A percentile compares a stretch with the other conserved stretches of the same genome.
Conservation (phyloP, 768 basidiomycete genomes). For the Lactifluus echinatus region DNA sequence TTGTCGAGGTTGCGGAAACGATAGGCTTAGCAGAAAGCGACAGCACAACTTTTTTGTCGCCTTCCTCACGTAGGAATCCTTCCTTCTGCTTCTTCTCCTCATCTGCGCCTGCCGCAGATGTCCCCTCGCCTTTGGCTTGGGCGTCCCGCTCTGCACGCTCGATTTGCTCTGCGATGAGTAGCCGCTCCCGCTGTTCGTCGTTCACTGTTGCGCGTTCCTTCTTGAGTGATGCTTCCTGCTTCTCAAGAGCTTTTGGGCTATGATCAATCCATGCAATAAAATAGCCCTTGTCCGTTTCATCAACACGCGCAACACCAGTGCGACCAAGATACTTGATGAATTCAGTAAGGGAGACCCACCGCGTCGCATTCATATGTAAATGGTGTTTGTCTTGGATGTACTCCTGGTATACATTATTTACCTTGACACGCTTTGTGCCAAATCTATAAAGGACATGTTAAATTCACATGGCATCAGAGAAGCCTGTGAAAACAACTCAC, state of each 20-base stretch:
- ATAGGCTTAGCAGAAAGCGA: slow-evolving; percentile 55
- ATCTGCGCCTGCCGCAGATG: slow-evolving; percentile 27
- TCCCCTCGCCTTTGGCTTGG: slow-evolving; percentile 26
- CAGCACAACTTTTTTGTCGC: slow-evolving; percentile 62
- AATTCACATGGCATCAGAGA: background rate
- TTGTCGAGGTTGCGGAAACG: slow-evolving; percentile 26
- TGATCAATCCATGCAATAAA: slow-evolving; percentile 97
- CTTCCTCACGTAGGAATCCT: slow-evolving; percentile 66
- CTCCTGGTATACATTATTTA: slow-evolving; percentile 96
- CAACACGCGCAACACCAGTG: slow-evolving; percentile 79
- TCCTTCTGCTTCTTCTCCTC: slow-evolving; percentile 39
- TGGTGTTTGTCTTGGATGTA: slow-evolving; percentile 92
- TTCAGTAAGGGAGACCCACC: slow-evolving; percentile 97
- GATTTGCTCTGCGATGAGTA: slow-evolving; percentile 88
- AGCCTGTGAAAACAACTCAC: slow-evolving; percentile 30
- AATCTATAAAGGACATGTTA: slow-evolving; percentile 39
- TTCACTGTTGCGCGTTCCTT: slow-evolving; percentile 87
- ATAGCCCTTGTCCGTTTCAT: slow-evolving; percentile 98
- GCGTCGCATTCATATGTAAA: slow-evolving; percentile 96
- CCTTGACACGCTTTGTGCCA: slow-evolving; percentile 89
- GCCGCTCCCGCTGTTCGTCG: slow-evolving; percentile 90
- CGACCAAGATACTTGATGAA: slow-evolving; percentile 87
- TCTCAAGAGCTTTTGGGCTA: slow-evolving; percentile 88
- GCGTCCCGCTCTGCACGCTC: slow-evolving; percentile 64
- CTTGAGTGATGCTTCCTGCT: slow-evolving; percentile 83